Base-by-base conservation (phyloP, 2,329 filamentous ascomycete genomes). In the Neonectria ditissima region DNA sequence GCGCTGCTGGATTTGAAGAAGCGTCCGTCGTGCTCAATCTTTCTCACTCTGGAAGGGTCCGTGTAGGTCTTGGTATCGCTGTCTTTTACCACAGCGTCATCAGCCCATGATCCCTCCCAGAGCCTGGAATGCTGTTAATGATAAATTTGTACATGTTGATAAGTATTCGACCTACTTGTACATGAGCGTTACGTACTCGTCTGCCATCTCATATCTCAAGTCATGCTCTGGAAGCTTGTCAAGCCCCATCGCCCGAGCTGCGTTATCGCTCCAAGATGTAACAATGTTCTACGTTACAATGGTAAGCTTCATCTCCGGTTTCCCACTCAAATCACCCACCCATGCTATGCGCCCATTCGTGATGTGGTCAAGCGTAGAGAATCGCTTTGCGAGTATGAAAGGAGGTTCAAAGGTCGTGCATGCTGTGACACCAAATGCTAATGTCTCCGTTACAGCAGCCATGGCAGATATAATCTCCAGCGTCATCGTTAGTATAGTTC, bases 11-110 rank as follows among this genome's bases (percentile, higher is more conserved):
- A 11, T 20, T 56, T 61, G 74, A 83, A 87, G 73, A 86, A 83
- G 69, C 86, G 85, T 2, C 87, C 86, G 4, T 80, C 70, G 68
- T 90, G 88, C 67, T 88, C 83, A 70, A 90, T 90, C 65, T 86
- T 77, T 8, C 86, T 80, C 1, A 90, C 85, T 1, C 81, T 79
- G 85, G 59, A 43, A 1, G 61, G 60, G 11, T 70, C 56, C 3
- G 60, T 66, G 37, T 66, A 89, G 37, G 86, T 74, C 0, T 83
- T 83, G 5, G 78, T 82, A 43, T 83, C 75, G 4, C 80, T 79
- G 69, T 87, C 81, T 5, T 59, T 22, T 1, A 55, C 11, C 1
- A 51, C 52, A 4, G 62, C 57, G 2, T 56, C 62, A 8, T 61
- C 22, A n/a, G n/a, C 51, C 62, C 62, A 64, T 2, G 57, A 61